Conservation (phyloP, 2,329 filamentous ascomycete genomes). For the Cordyceps javanica region DNA sequence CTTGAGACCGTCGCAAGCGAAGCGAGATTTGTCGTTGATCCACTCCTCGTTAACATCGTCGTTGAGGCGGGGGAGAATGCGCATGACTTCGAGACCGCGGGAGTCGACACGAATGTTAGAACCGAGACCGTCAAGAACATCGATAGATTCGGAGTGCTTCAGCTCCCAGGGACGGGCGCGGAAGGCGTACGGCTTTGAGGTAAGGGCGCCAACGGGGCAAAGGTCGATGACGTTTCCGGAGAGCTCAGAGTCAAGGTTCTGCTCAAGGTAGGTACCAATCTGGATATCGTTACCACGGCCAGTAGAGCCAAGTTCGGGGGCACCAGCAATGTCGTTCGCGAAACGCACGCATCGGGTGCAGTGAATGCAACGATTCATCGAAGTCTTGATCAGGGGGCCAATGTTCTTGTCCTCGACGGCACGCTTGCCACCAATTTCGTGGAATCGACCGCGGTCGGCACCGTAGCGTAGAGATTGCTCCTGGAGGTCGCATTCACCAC, state of each 20-base stretch:
- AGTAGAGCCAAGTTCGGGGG: constrained; percentile 87
- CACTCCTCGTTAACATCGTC: constrained; percentile 99
- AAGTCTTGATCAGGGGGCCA: constrained; percentile 95
- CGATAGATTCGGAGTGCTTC: constrained; percentile 91
- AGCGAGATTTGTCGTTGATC: constrained; percentile 98
- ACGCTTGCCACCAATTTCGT: constrained; percentile 92
- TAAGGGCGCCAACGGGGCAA: constrained; percentile 93
- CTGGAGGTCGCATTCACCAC: constrained; percentile 97
- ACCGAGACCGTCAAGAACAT: constrained; percentile 86
- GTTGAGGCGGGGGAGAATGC: constrained; percentile 84
- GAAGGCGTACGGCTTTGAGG: constrained; percentile 97
- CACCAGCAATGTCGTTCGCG: constrained; percentile 93
- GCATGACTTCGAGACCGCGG: constrained; percentile 92
- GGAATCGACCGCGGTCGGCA: constrained; percentile 90
- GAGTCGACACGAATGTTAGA: constrained; percentile 94
- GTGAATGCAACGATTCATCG: constrained; percentile 99
- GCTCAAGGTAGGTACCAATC: constrained; percentile 96
- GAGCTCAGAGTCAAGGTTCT: constrained; percentile 87
- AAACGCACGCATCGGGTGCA: constrained; percentile 98
- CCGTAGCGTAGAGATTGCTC: constrained; percentile 99
- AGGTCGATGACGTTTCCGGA: constrained; percentile 98
- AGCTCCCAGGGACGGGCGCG: constrained; percentile 94
- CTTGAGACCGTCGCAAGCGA: constrained; percentile 93
- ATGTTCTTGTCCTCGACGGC: constrained; percentile 99
- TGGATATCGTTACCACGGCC: constrained; percentile 96